These are phyloP conservation scores for Coemansia sp. DNA, from an alignment of 192 early-diverging fungal species.

Conservation along the genomic window DNA sequence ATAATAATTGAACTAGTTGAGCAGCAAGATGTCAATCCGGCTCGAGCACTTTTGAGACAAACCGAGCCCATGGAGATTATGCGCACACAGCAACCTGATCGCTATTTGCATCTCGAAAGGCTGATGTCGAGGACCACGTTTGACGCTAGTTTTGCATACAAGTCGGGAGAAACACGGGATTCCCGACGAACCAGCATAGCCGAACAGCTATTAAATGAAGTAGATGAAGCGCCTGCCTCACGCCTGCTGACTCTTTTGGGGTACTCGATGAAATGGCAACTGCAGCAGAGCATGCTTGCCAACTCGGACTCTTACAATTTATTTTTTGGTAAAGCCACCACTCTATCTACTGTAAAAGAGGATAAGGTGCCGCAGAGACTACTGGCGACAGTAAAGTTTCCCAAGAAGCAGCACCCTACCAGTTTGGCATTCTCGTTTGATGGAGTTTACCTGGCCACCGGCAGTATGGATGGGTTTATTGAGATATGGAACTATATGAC, in stretches of 20 bases:
- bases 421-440: conserved; percentile 77
- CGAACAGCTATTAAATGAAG: conserved; percentile 46
- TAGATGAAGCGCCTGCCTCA: conserved; percentile 62
- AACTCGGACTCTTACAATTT: conserved; percentile 74
- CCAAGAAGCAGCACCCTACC: conserved; percentile 81
- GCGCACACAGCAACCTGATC: conserved; percentile 69
- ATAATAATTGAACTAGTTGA: conserved; percentile 88
- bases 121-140: conserved; percentile 62
- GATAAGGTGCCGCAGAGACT: conserved; percentile 70
- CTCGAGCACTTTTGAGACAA: conserved; percentile 77
- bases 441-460: conserved; percentile 81
- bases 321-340: conserved; percentile 65
- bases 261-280: conserved; percentile 88
- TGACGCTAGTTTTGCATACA: conserved; percentile 46
- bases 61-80: conserved; percentile 89
- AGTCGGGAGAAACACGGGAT: conserved; percentile 58
- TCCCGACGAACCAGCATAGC: conserved; percentile 75
- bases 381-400: conserved; percentile 88
- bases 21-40: conserved; percentile 75
- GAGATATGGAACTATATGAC: conserved; percentile 94
- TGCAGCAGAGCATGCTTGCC: conserved; percentile 71
- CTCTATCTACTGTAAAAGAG: conserved; percentile 60
- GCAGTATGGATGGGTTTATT: conserved; percentile 91
- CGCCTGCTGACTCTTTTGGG: conserved; percentile 82
- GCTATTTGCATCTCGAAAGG: conserved; percentile 80